phyloP scores from a whole-genome alignment of 768 basidiomycete species.

The Xerocomellus intermedius region DNA sequence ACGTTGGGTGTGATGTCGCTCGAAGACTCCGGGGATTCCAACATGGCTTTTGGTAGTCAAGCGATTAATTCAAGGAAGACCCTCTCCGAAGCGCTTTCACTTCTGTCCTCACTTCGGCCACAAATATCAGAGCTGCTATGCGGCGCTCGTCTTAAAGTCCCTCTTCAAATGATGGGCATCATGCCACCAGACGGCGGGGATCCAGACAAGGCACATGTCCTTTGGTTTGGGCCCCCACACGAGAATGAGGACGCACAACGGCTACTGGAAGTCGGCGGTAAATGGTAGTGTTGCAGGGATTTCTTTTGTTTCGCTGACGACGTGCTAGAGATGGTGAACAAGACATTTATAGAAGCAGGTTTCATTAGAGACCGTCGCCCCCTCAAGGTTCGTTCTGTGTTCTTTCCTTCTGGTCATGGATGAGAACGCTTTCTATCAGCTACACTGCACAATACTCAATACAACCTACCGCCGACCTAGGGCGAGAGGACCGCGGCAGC shows the following conservation, averaged over 20 bases:
- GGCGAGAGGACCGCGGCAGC: conserved; percentile 27
- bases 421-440: conserved; percentile 23
- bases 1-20: conserved; percentile 77
- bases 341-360: conserved; percentile 39
- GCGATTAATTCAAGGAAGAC: conserved; percentile 24
- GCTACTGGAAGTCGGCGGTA: conserved; percentile 37
- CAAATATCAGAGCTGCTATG: conserved; percentile 43
- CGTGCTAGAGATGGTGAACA: conserved; percentile 40
- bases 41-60: neutral
- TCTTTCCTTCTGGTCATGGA: neutral
- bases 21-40: conserved; percentile 18
- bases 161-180: conserved; percentile 50
- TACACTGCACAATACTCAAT: conserved; percentile 54
- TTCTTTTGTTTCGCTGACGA: conserved; percentile 4
- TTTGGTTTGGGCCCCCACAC: conserved; percentile 51
- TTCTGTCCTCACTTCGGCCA: conserved; percentile 39
- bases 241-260: conserved; percentile 31
- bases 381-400: conserved; percentile 41
- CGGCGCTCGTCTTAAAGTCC: conserved; percentile 33
- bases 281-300: conserved; percentile 4
- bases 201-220: conserved; percentile 48
- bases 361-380: conserved; percentile 49
- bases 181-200: conserved; percentile 41
- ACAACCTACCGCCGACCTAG: conserved; percentile 43
- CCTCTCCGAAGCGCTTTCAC: conserved; percentile 40